Evolutionary conservation across 768 basidiomycete species (phyloP), one percentile per base, ranked within the genome.

Genomic region (Flagelloscypha sp.): DNA sequence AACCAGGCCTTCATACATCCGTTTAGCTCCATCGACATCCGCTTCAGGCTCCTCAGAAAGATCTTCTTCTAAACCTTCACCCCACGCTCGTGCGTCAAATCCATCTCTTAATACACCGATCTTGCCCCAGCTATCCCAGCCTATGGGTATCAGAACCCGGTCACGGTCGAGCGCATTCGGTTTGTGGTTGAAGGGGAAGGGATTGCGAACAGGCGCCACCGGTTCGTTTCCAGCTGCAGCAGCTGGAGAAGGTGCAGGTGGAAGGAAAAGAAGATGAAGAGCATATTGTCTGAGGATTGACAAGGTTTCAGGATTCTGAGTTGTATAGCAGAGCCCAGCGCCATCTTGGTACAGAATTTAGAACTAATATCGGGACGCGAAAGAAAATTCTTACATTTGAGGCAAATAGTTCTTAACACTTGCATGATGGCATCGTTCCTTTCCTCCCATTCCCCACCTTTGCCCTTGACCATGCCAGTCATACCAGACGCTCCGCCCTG

Each of bases 121-220:
- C 65, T 97, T 98, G 0, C 93, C 92, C 86, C 89, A 95, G 46
- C 85, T 88, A 52, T 98, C 95, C 95, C 95, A 99, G 1, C 95
- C 95, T 2, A 88, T 75, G 1, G 94, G 95, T 5, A 98, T 79
- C 28, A 95, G 75, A 34, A 97, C 82, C 9, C 76, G 80, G 50
- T 97, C 93, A 21, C 95, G 78, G 53, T 98, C 95, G 30, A 98
- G 65, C 0, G 86, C 83, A 53, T 97, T 98, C 2, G 95, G 83
- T 45, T 84, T 82, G 37, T 87, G 75, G 3, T 69, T 61, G 58
- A 95, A 98, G 0, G 88, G 81, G 60, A 97, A 95, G 2, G 80
- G 75, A 48, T 87, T 86, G 24, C 81, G 76, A 18, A 65, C 62
- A 5, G 82, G 77, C 13, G 67, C 59, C 0, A 62, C 53, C 8